phyloP scores from a whole-genome alignment of 1,284 basidiomycete genomes.

The Leccinum pallidistipes region DNA sequence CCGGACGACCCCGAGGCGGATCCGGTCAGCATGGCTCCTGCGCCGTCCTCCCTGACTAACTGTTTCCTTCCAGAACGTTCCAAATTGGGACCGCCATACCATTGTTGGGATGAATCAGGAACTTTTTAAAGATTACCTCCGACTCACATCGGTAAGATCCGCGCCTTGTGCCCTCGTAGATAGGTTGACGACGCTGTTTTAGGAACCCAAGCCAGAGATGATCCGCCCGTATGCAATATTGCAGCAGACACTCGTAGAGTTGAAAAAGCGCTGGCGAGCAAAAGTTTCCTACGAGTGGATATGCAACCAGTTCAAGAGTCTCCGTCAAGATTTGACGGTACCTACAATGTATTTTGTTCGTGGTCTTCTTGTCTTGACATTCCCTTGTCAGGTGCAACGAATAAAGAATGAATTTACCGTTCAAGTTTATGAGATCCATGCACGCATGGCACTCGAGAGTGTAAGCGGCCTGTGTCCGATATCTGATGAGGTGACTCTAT shows the following conservation, averaged over 20 bases:
- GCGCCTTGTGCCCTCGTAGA: not conserved
- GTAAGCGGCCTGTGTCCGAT: constrained; percentile 46
- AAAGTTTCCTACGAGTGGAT: constrained; percentile 91
- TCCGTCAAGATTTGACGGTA: constrained; percentile 96
- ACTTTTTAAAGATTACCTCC: constrained; percentile 94
- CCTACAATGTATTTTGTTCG: constrained; percentile 36
- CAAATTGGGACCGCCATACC: constrained; percentile 95
- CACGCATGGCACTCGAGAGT: constrained; percentile 93
- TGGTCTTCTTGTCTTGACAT: constrained; percentile 23
- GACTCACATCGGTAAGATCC: constrained; percentile 82
- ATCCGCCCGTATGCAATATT: constrained; percentile 90
- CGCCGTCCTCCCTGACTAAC: constrained; percentile 11
- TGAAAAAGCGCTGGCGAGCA: constrained; percentile 89
- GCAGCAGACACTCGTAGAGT: constrained; percentile 81
- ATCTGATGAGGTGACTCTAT: constrained; percentile 16
- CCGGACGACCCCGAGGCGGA: constrained; percentile 69
- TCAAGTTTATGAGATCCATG: constrained; percentile 97
- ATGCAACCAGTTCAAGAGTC: constrained; percentile 97
- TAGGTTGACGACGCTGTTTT: constrained; percentile 16
- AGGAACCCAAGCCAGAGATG: constrained; percentile 94
- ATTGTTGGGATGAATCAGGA: constrained; percentile 91
- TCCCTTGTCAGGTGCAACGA: constrained; percentile 81
- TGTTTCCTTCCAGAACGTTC: constrained; percentile 70
- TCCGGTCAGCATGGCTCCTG: constrained; percentile 49
- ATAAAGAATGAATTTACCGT: constrained; percentile 99